These are phyloP conservation scores for Termitomyces sp. DNA, from an alignment of 768 basidiomycete species.

Conservation along the genomic window DNA sequence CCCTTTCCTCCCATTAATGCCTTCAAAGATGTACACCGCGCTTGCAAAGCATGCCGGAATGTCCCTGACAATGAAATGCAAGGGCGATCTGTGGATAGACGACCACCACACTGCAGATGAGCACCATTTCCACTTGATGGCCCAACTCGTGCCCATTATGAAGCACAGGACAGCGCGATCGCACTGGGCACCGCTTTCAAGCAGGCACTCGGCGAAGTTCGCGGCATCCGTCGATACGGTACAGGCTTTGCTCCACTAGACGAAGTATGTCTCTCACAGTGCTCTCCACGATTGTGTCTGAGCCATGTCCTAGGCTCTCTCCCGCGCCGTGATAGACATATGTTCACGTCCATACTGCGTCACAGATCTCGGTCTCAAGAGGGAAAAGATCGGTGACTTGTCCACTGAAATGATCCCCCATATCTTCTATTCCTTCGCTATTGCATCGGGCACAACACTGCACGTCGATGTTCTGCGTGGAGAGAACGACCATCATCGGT, in stretches of 20 bases:
- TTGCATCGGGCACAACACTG: conserved; percentile 88
- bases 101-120: conserved; percentile 99
- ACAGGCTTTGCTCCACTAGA: conserved; percentile 96
- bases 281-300: conserved; percentile 2
- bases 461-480: conserved; percentile 94
- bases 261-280: conserved; percentile 52
- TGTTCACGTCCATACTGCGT: conserved; percentile 97
- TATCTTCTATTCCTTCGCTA: conserved; percentile 96
- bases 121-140: conserved; percentile 23
- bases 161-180: conserved; percentile 80
- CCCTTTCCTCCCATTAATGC: conserved; percentile 3
- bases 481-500: conserved; percentile 98
- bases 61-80: conserved; percentile 85
- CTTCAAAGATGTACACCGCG: conserved; percentile 88
- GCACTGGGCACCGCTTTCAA: conserved; percentile 91
- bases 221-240: conserved; percentile 92
- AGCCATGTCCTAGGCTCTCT: conserved; percentile 55
- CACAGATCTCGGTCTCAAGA: conserved; percentile 79
- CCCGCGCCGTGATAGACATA: conserved; percentile 95
- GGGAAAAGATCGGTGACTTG: conserved; percentile 91
- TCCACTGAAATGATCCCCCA: conserved; percentile 99
- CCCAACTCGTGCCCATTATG: background rate
- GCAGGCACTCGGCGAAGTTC: conserved; percentile 88
- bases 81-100: conserved; percentile 96
- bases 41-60: conserved; percentile 96